Base-by-base conservation (phyloP, 371 early-diverging fungal species). In the Rhizopus arrhizus region DNA sequence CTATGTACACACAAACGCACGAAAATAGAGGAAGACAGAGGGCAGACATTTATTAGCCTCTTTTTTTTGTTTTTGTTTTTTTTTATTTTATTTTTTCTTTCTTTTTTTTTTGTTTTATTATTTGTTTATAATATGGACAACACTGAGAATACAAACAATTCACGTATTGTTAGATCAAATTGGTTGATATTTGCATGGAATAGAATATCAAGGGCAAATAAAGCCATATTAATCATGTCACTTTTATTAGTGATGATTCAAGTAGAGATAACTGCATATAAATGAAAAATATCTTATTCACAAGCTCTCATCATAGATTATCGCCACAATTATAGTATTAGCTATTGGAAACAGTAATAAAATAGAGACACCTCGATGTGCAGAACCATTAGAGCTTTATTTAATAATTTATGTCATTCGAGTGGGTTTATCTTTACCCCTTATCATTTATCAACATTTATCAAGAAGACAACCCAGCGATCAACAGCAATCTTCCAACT, bases 401-500 rank as follows among this genome's bases (percentile, higher is more conserved):
- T 53, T 80, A 36, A 75, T 75, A 22, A 62, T 80, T 1, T 77
- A 68, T 56, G 64, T 68, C 3, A 56, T 72, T 22, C 72, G 80
- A 58, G 73, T 73, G 8, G 67, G 64, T 31, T 48, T 75, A 16
- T 61, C 72, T 9, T 62, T 58, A 5, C 80, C 80, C 2, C 38
- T 80, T 9, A 36, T 72, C 9, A 36, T 77, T 4, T 74, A 74
- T 58, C 77, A 80, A 12, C 68, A 73, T 34, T 40, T 80, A 42
- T 64, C 65, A 36, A 58, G 46, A 31, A 16, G 51, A 22, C 22
- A 22, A 13, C 55, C 55, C 41, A 42, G 59, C 36, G 22, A 13
- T 50, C 42, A n/a, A 46, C 16, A 48, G 8, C 29, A 53, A 32
- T 48, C 52, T 7, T n/a, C 36, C 35, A 55, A 41, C 5, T n/a